Base-by-base conservation (phyloP, 73 alveolate genomes). In the Paramecium pentaurelia region DNA sequence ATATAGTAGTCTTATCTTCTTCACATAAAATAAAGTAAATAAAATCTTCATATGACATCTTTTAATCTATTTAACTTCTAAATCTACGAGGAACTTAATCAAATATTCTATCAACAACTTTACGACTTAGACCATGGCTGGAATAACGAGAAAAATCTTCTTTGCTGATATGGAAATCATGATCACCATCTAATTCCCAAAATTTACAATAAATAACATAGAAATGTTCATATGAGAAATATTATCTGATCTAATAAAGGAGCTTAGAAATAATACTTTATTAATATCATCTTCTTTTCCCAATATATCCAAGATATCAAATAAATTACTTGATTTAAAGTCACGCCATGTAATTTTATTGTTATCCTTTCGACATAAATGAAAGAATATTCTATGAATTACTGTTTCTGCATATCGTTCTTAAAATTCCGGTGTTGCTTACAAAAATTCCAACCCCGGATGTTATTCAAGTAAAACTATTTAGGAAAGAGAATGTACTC, bases 141-240 rank as follows among this genome's bases (percentile, higher is more conserved):
- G 93, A 37, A 32, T 93, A 75, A 68, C 92, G 86, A 86, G 70
- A 85, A 88, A 99, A 97, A 49, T 98, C 99, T 58, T 99, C 99
- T 92, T 98, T 99, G 92, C 98, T 99, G 34, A 99, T 98, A 71
- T 97, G 93, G 95, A 99, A 98, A 93, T 99, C 99, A 85, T 98
- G 99, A 92, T 99, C 99, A 8, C 99, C 95, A 95, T 99, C 99
- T 68, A 99, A 95, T 96, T 99, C 99, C 99, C 99, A 99, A 93
- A 99, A 99, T 37, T 98, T 94, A 86, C 99, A 98, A 93, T 99
- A 99, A 49, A 99, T 97, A 58, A 99, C 99, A 94, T 99, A 99
- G 95, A 99, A 99, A 93, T 99, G 99, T 92, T 99, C 99, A 86
- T 99, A 99, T 38, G 99, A 96, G 95, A 99, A 99, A 95, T 97